A percentile compares a stretch with the other conserved stretches of the same genome.
Conservation (phyloP, 257 asterid species). For the Penstemon davidsonii region DNA sequence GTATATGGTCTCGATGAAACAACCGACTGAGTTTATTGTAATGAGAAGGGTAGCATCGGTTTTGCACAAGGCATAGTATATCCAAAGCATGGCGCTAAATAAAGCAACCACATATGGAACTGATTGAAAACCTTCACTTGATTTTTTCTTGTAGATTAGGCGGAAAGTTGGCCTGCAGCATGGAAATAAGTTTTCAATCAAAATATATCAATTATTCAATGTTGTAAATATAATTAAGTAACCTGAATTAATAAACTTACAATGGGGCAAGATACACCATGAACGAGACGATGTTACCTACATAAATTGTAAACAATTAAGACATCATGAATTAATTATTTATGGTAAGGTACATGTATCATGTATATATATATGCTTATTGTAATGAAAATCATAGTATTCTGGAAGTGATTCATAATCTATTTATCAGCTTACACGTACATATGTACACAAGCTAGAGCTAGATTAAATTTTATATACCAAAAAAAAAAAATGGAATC, state of each 20-base stretch:
- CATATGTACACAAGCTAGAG: no score
- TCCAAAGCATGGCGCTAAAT: constrained; percentile 73
- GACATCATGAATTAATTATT: not conserved
- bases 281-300: constrained; percentile 50
- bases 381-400: no score
- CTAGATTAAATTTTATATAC: no score
- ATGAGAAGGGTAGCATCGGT: constrained; percentile 46
- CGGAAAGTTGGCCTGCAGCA: constrained; percentile 58
- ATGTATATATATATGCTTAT: no score
- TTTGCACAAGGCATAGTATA: constrained; percentile 72
- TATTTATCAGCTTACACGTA: no score
- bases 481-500: no score
- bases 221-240: not conserved
- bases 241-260: constrained; percentile 30
- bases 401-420: no score
- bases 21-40: constrained; percentile 68
- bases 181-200: no score
- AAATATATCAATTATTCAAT: not conserved
- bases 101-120: constrained; percentile 67
- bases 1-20: constrained; percentile 58
- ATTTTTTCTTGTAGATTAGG: constrained; percentile 57
- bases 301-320: constrained; percentile 9
- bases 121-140: constrained; percentile 71
- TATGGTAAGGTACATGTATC: no score
- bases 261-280: constrained; percentile 50